Evolutionary conservation across 306 rosid species (phyloP).

Genomic region (Astragalus membranaceus): DNA sequence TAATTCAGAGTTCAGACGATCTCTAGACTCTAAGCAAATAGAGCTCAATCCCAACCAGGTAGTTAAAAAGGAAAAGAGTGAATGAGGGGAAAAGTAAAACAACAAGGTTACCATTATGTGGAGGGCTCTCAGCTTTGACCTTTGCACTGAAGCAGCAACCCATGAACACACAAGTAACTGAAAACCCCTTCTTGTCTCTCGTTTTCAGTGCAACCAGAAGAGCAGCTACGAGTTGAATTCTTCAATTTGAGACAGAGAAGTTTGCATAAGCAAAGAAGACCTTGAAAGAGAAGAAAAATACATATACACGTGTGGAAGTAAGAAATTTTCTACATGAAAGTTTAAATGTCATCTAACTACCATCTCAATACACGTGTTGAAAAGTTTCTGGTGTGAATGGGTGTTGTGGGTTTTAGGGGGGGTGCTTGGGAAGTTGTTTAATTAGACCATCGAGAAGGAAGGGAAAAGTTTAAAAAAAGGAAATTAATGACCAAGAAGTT

Average conservation of each 20-base stretch:
- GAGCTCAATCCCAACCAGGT: background rate
- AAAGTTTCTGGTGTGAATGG: constrained; percentile 9
- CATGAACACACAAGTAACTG: constrained; percentile 36
- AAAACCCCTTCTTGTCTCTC: background rate
- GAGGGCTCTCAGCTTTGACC: constrained; percentile 92
- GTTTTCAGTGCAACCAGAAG: constrained; percentile 5
- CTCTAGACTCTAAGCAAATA: background rate
- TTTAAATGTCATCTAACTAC: constrained; percentile 32
- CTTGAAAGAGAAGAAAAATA: constrained; percentile 18
- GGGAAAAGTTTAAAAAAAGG: constrained; percentile 5
- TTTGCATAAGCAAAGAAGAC: background rate
- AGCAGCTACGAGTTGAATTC: constrained; percentile 12
- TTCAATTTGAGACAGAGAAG: constrained; percentile 4
- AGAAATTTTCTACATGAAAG: constrained; percentile 20
- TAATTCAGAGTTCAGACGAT: constrained; percentile 10
- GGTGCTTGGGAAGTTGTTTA: constrained; percentile 27
- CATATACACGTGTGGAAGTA: constrained; percentile 36
- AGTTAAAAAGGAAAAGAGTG: background rate
- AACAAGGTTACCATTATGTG: constrained; percentile 49
- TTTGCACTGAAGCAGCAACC: constrained; percentile 77
- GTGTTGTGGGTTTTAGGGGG: background rate
- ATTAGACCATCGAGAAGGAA: constrained; percentile 31
- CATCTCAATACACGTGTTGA: background rate
- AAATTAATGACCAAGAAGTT: too few relatives aligned
- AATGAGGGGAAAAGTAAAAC: background rate